These are phyloP conservation scores for Tagetes patula DNA, from an alignment of 129 eudicot genomes.

Conservation along the genomic window DNA sequence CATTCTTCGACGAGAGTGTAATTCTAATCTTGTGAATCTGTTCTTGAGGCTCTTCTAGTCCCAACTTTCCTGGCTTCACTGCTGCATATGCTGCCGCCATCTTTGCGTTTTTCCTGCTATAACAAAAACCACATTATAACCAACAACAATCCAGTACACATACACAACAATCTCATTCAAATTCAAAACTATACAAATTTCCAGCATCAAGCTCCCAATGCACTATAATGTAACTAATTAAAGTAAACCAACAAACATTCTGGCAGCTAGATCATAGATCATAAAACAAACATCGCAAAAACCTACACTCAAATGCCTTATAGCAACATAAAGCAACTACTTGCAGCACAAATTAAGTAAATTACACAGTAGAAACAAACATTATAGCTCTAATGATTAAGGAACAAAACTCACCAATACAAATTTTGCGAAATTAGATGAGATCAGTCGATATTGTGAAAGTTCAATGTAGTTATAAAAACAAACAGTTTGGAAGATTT, in stretches of 20 bases:
- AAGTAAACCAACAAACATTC: background rate
- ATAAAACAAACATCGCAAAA: background rate
- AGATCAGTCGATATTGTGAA: background rate
- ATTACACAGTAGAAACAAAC: background rate
- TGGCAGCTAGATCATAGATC: background rate
- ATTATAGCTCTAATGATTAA: slow-evolving; percentile 5
- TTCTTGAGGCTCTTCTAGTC: slow-evolving; percentile 72
- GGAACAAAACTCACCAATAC: background rate
- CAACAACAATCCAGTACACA: background rate
- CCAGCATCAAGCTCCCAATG: background rate
- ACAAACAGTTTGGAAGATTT: slow-evolving; percentile 5
- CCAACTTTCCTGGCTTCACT: slow-evolving; percentile 73
- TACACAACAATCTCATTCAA: background rate
- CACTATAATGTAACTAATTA: background rate
- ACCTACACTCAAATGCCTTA: background rate
- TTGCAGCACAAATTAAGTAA: background rate
- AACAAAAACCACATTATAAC: background rate
- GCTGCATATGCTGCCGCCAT: slow-evolving; percentile 64
- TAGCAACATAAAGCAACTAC: background rate
- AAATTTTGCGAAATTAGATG: background rate
- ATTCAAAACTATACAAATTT: background rate
- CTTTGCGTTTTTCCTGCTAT: slow-evolving; percentile 20
- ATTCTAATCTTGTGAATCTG: slow-evolving; percentile 82
- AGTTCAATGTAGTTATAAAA: background rate
- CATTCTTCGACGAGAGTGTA: slow-evolving; percentile 83